Evolutionary conservation across 192 early-diverging fungal species (phyloP).

Genomic region (Thamnidium elegans): DNA sequence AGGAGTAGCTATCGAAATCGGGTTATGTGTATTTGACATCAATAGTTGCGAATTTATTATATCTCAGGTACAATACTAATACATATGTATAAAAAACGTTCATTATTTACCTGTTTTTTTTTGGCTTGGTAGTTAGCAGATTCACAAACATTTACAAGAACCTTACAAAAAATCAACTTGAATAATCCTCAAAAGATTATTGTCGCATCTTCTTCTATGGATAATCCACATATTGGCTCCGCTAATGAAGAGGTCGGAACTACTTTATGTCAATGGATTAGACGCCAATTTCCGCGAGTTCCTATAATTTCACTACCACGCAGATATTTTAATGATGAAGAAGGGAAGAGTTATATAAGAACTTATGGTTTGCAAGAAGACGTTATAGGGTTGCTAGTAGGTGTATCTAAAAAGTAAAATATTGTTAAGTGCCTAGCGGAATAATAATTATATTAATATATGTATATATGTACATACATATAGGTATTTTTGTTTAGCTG

Average conservation of each 20-base stretch:
- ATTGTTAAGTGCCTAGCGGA: neutral
- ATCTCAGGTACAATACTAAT: slow-evolving; percentile 50
- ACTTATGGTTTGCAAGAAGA: slow-evolving; percentile 52
- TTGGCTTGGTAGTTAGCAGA: slow-evolving; percentile 52
- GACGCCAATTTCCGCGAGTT: slow-evolving; percentile 37
- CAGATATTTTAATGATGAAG: slow-evolving; percentile 55
- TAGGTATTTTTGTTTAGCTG: slow-evolving; percentile 57
- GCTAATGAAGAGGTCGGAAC: neutral
- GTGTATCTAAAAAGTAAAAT: slow-evolving; percentile 46
- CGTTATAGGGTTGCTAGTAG: slow-evolving; percentile 37
- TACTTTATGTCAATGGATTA: neutral
- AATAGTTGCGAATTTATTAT: slow-evolving; percentile 54
- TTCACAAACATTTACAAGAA: slow-evolving; percentile 57
- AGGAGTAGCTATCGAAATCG: slow-evolving; percentile 53
- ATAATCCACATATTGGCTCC: too few species aligned
- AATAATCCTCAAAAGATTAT: slow-evolving; percentile 58
- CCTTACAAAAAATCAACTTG: slow-evolving; percentile 58
- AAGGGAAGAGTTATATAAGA: slow-evolving; percentile 30
- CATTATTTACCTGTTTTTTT: neutral
- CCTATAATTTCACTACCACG: slow-evolving; percentile 50
- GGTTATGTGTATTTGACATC: slow-evolving; percentile 44
- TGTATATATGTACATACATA: slow-evolving; percentile 24
- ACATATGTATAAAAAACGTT: neutral
- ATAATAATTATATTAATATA: neutral
- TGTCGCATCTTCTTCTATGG: neutral